These are phyloP conservation scores for Pythium dissotocum DNA, from an alignment of 352 stramenopile species.

Conservation along the genomic window DNA sequence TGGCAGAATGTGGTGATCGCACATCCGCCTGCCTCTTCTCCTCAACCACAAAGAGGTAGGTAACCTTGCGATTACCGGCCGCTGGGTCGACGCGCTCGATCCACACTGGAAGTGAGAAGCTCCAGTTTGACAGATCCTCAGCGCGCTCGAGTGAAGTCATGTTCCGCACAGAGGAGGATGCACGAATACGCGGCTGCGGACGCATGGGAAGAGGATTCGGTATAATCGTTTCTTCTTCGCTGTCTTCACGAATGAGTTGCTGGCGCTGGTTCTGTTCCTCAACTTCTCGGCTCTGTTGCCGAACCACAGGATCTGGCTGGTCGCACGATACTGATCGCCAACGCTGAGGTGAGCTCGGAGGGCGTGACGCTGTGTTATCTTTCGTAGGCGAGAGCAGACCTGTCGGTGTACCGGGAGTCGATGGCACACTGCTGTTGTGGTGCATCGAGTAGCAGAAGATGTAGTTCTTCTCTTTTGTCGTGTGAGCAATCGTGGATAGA, in stretches of 20 bases:
- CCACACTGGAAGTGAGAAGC: slow-evolving; percentile 68
- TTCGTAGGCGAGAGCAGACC: neutral
- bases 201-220: neutral
- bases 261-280: neutral
- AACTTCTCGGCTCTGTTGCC: slow-evolving; percentile 15
- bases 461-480: slow-evolving; percentile 35
- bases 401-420: neutral
- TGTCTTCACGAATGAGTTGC: slow-evolving; percentile 1
- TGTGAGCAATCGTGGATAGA: slow-evolving; percentile 24
- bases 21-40: slow-evolving; percentile 23
- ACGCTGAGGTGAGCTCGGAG: slow-evolving; percentile 13
- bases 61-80: slow-evolving; percentile 60
- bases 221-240: neutral
- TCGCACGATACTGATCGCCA: slow-evolving; percentile 32
- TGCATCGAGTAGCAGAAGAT: slow-evolving; percentile 57
- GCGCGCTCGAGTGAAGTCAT: slow-evolving; percentile 31
- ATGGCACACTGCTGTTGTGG: slow-evolving; percentile 12
- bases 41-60: slow-evolving; percentile 62
- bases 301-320: slow-evolving; percentile 21
- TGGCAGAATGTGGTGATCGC: neutral
- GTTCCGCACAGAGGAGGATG: slow-evolving; percentile 25
- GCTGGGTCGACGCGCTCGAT: slow-evolving; percentile 64
- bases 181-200: slow-evolving; percentile 22
- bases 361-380: neutral
- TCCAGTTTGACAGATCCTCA: slow-evolving; percentile 36